These are phyloP conservation scores for Gardenia jasminoides DNA, from an alignment of 257 asterid species.

Conservation along the genomic window DNA sequence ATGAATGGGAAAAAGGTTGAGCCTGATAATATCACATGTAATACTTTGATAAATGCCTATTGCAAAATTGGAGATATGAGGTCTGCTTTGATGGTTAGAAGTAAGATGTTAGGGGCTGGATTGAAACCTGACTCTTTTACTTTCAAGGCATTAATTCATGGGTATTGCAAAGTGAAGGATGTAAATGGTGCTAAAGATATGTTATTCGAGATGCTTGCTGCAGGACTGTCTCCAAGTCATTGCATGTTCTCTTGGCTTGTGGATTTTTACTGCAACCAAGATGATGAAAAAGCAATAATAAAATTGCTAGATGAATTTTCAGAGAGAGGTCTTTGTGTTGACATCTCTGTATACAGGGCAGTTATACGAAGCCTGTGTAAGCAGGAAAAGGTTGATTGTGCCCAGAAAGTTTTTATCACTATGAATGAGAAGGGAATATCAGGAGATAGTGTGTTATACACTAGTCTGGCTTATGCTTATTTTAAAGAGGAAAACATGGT, in stretches of 20 bases:
- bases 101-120: slow-evolving; percentile 76
- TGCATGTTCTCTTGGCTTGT: slow-evolving; percentile 69
- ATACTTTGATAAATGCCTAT: slow-evolving; percentile 84
- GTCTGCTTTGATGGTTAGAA: slow-evolving; percentile 63
- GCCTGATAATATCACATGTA: slow-evolving; percentile 76
- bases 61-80: slow-evolving; percentile 80
- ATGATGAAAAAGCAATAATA: slow-evolving; percentile 51
- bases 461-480: slow-evolving; percentile 66
- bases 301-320: slow-evolving; percentile 60
- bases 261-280: slow-evolving; percentile 48
- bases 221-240: slow-evolving; percentile 63
- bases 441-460: slow-evolving; percentile 60
- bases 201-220: slow-evolving; percentile 54
- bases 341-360: slow-evolving; percentile 67
- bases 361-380: slow-evolving; percentile 66
- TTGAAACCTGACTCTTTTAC: slow-evolving; percentile 71
- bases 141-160: slow-evolving; percentile 76
- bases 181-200: slow-evolving; percentile 54
- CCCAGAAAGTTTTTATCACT: slow-evolving; percentile 43
- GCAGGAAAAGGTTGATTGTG: slow-evolving; percentile 61
- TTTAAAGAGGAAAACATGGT: slow-evolving; percentile 47
- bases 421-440: slow-evolving; percentile 66
- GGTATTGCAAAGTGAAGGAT: slow-evolving; percentile 63
- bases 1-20: slow-evolving; percentile 65
- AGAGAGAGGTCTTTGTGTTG: slow-evolving; percentile 55